Conservation (phyloP, 192 early-diverging fungal species). For the Coemansia furcata region DNA sequence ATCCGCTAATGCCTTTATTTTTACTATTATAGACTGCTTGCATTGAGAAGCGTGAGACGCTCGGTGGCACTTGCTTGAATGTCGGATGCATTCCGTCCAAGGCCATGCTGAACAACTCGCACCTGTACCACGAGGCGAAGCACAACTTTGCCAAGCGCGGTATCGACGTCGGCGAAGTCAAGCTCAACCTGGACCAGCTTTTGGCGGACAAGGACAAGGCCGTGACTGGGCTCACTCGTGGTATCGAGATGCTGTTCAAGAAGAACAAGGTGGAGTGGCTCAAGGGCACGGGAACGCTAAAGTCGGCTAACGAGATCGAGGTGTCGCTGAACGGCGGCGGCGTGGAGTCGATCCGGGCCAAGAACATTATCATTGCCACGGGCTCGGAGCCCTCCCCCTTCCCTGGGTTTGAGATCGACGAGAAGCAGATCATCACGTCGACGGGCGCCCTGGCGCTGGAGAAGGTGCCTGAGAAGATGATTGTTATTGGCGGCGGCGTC, state of each 20-base stretch:
- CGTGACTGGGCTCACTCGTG: constrained; percentile 83
- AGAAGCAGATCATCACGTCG: constrained; percentile 95
- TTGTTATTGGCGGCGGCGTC: constrained; percentile 98
- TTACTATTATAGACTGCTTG: constrained; percentile 77
- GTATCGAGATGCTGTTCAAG: constrained; percentile 93
- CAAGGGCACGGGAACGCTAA: constrained; percentile 88
- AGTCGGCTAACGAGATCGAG: constrained; percentile 72
- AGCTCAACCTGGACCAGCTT: constrained; percentile 83
- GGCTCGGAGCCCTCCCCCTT: constrained; percentile 92
- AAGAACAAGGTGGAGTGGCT: constrained; percentile 97
- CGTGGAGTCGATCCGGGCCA: constrained; percentile 72
- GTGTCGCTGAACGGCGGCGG: constrained; percentile 80
- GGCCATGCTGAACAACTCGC: constrained; percentile 97
- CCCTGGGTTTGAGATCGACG: constrained; percentile 93
- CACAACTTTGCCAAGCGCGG: constrained; percentile 92
- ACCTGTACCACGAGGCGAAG: constrained; percentile 90
- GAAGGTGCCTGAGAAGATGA: constrained; percentile 96
- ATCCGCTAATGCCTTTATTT: background rate
- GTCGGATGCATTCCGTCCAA: constrained; percentile 99
- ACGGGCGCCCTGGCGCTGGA: constrained; percentile 94
- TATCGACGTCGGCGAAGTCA: constrained; percentile 84
- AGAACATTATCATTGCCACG: constrained; percentile 98
- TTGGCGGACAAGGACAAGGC: constrained; percentile 90
- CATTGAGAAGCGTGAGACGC: constrained; percentile 90
- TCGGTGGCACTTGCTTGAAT: constrained; percentile 98